A percentile compares a stretch with the other conserved stretches of the same genome.
These are phyloP conservation scores for Arthroderma uncinatum DNA, from an alignment of 2,329 filamentous ascomycete species.

Conservation along the genomic window DNA sequence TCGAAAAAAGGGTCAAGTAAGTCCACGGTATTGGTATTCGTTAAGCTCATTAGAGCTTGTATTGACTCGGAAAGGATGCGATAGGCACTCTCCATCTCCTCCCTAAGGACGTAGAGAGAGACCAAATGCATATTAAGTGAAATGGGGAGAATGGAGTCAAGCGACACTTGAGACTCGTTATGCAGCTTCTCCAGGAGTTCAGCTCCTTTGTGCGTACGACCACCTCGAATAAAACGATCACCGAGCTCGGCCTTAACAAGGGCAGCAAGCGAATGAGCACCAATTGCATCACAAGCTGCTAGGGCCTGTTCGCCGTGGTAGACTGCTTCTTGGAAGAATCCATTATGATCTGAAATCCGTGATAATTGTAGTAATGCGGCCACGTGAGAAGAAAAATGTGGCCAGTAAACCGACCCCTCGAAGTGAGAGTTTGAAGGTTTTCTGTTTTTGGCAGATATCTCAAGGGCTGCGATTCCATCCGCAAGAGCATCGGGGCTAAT, in stretches of 20 bases:
- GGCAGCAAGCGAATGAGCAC: conserved; percentile 45
- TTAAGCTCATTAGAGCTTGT: conserved; percentile 26
- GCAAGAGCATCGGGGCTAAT: conserved; percentile 29
- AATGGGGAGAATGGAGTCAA: conserved; percentile 45
- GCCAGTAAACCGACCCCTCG: conserved; percentile 65
- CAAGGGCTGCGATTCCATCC: conserved; percentile 30
- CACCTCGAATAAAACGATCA: conserved; percentile 41
- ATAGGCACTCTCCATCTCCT: conserved; percentile 32
- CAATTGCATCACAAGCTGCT: conserved; percentile 60
- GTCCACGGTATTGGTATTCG: conserved; percentile 13
- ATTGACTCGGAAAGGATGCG: conserved; percentile 42
- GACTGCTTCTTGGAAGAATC: conserved; percentile 75
- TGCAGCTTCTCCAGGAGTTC: conserved; percentile 49
- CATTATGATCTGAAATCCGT: conserved; percentile 67
- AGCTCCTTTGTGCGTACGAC: conserved; percentile 40
- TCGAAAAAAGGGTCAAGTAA: conserved; percentile 19
- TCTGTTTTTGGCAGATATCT: conserved; percentile 25
- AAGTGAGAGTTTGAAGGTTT: conserved; percentile 27
- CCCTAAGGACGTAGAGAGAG: conserved; percentile 38
- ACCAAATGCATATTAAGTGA: conserved; percentile 36
- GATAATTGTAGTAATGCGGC: conserved; percentile 63
- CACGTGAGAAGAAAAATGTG: conserved; percentile 61
- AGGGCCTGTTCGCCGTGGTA: conserved; percentile 79
- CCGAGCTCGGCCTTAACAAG: conserved; percentile 39
- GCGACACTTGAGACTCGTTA: conserved; percentile 40